Evolutionary conservation across 192 early-diverging fungal genomes (phyloP).

Genomic region (Coemansia javaensis): DNA sequence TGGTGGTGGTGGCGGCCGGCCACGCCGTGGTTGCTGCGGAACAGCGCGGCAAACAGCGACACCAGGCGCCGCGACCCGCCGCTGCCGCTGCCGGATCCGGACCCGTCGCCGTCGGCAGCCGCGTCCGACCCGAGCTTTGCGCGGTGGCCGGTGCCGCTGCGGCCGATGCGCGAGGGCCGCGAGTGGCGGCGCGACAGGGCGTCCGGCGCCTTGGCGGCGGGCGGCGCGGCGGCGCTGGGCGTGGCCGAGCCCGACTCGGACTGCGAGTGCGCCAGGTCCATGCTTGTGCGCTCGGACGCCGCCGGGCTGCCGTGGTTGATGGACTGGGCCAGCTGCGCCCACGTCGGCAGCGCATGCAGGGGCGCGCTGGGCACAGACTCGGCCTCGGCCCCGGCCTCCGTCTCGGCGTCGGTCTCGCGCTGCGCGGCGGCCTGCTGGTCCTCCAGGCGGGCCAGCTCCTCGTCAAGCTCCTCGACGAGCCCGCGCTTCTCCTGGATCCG

Average conservation of each 20-base stretch:
- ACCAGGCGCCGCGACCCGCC: conserved; percentile 60
- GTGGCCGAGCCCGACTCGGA: conserved; percentile 43
- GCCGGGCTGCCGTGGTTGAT: conserved; percentile 30
- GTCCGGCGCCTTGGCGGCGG: conserved; percentile 13
- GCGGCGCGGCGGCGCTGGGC: conserved; percentile 16
- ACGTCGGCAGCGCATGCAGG: conserved; percentile 33
- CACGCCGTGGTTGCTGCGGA: conserved; percentile 39
- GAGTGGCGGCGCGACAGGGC: conserved; percentile 35
- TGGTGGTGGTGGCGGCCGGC: conserved; percentile 21
- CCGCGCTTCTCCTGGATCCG: conserved; percentile 39
- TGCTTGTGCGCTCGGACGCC: conserved; percentile 42
- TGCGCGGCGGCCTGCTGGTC: conserved; percentile 39
- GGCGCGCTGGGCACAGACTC: conserved; percentile 10
- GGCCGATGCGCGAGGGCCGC: conserved; percentile 45
- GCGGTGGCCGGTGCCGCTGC: conserved; percentile 41
- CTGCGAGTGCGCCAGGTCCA: conserved; percentile 36
- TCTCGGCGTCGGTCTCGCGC: no score
- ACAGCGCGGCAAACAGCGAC: conserved; percentile 69
- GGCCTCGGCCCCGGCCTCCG: no score
- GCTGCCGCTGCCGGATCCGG: no score
- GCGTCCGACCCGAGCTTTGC: conserved; percentile 15
- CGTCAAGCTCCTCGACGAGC: conserved; percentile 47
- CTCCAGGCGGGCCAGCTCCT: conserved; percentile 46
- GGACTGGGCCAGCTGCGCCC: conserved; percentile 43
- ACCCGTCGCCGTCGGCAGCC: conserved; percentile 16